Conservation (phyloP, 2,329 filamentous ascomycete species). For the Aspergillus candidus region DNA sequence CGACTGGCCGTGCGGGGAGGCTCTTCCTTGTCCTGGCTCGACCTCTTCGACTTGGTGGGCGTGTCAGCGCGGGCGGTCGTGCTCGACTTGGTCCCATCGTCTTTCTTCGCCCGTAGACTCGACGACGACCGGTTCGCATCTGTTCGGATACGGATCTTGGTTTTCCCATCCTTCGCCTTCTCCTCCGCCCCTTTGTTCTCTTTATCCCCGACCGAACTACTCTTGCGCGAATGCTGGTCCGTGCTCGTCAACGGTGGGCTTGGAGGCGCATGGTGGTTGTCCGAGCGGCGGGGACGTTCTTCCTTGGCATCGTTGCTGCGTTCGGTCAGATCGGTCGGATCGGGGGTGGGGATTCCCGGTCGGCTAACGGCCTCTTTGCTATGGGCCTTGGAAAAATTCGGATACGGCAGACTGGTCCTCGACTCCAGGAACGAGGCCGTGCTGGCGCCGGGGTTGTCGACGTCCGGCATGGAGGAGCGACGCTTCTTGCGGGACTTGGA, state of each 20-base stretch:
- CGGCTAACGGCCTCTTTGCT: conserved; percentile 74
- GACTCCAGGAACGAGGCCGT: conserved; percentile 39
- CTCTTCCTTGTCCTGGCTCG: conserved; percentile 29
- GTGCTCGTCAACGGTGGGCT: conserved; percentile 44
- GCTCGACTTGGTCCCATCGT: conserved; percentile 32
- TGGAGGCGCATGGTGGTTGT: conserved; percentile 37
- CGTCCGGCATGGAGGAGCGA: conserved; percentile 50
- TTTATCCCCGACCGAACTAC: conserved; percentile 27
- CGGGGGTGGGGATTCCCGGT: conserved; percentile 55
- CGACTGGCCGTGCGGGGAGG: conserved; percentile 32
- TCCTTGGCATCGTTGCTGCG: conserved; percentile 36
- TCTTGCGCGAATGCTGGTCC: conserved; percentile 36
- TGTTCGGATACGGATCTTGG: conserved; percentile 33
- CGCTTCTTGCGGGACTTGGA: conserved; percentile 21
- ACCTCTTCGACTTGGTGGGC: conserved; percentile 32
- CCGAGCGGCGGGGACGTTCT: conserved; percentile 17
- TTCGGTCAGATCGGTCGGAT: conserved; percentile 62
- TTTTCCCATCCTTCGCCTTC: conserved; percentile 29
- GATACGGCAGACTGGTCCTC: conserved; percentile 61
- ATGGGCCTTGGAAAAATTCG: conserved; percentile 80
- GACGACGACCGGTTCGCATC: conserved; percentile 39
- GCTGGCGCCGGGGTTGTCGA: conserved; percentile 32
- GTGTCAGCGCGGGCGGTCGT: conserved; percentile 34
- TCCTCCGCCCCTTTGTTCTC: conserved; percentile 30
- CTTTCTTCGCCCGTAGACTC: conserved; percentile 34